Evolutionary conservation across 2,329 filamentous ascomycete species (phyloP), one percentile per base, ranked within the genome.

Genomic region (Calonectria montana): DNA sequence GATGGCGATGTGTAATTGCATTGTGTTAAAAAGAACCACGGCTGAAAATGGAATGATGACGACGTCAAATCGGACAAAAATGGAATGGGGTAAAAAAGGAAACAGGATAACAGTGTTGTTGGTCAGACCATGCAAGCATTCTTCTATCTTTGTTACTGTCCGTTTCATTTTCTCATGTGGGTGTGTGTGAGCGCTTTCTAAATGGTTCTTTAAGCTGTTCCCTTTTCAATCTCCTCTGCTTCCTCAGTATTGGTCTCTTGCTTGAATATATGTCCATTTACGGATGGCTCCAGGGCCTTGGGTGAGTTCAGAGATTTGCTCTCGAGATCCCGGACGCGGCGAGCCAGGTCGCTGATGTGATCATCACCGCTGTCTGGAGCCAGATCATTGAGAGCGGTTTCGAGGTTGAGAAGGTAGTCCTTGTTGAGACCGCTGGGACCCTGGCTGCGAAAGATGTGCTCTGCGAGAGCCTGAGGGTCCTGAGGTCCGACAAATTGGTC

Each of bases 361-460:
- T 88, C 89, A 85, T 98, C 97, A 3, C 91, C 91, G 80, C 94
- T 97, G 65, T 94, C 94, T 2, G 90, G 85, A 73, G 94, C 93
- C 76, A 98, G 84, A 35, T 89, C 91, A 71, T 91, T 84, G 75
- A 99, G 87, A 8, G 94, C 94, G 69, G 87, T 86, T 81, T 98
- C 94, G 50, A 99, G 86, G 75, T 92, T 88, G 81, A 94, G 93
- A 48, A 99, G 87, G 83, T 99, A 99, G 80, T 98, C 96, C 71
- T 89, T 91, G 83, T 98, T 98, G 81, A 93, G 90, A 1, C 97
- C 97, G 83, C 95, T 98, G 27, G 96, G 94, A 0, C 97, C 97
- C 47, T 87, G 84, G 78, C 94, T 95, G 59, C 86, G 86, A 77
- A 92, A 89, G 78, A 99, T 98, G 83, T 96, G 94, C 83, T 91